Percentiles rank a stretch among this genome's conserved stretches.
Conservation (phyloP, 2,329 filamentous ascomycete species). For the Calcarisporium arbuscula region DNA sequence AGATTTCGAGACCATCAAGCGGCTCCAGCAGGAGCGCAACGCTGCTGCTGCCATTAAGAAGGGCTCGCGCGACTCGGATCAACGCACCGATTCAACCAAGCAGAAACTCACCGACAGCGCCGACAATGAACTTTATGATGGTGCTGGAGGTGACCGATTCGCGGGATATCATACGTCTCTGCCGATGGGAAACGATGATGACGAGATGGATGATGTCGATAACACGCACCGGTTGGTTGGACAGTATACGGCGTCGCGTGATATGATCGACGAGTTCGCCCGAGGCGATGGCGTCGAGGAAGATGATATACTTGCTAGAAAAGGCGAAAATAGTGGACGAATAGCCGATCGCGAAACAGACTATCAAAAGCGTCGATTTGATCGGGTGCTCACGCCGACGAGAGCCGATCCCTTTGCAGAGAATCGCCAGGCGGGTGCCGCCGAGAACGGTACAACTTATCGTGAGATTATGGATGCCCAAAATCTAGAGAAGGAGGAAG, state of each 20-base stretch:
- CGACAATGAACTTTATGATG: conserved; percentile 83
- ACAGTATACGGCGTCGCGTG: conserved; percentile 89
- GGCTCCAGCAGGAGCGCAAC: conserved; percentile 90
- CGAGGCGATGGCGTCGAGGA: conserved; percentile 81
- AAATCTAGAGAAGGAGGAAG: conserved; percentile 90
- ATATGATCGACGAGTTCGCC: conserved; percentile 92
- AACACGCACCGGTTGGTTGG: conserved; percentile 75
- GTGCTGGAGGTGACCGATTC: conserved; percentile 71
- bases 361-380: conserved; percentile 92
- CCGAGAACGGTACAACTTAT: conserved; percentile 73
- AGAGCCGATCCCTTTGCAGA: conserved; percentile 80
- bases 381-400: conserved; percentile 79
- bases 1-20: conserved; percentile 82
- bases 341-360: conserved; percentile 93
- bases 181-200: conserved; percentile 69
- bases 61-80: conserved; percentile 68
- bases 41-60: conserved; percentile 71
- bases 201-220: conserved; percentile 69
- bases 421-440: conserved; percentile 60
- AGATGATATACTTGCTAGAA: conserved; percentile 78
- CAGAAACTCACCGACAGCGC: conserved; percentile 84
- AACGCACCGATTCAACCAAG: conserved; percentile 85
- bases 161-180: conserved; percentile 89
- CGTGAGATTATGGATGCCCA: conserved; percentile 85
- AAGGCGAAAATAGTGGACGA: conserved; percentile 79